Base-by-base conservation (phyloP, 2,329 filamentous ascomycete genomes). In the Biscogniauxia marginata region DNA sequence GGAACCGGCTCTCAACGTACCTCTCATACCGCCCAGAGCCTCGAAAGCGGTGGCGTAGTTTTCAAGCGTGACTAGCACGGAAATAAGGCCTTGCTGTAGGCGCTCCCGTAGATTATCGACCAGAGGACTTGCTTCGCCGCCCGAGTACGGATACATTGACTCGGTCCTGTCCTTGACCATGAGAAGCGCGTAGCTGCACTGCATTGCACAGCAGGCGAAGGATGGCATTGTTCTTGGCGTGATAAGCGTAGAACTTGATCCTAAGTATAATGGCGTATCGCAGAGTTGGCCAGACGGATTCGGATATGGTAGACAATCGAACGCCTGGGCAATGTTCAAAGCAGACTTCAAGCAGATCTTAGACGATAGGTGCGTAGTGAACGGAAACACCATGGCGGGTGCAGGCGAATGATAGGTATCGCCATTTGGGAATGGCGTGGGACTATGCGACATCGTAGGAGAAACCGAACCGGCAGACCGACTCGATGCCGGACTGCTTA, bases 341-440 rank as follows among this genome's bases (percentile, higher is more conserved):
- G 79, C 77, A 7, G 78, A 75, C 48, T 75, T 77, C 25, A 81
- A 69, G 62, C 79, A 81, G 56, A 81, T 73, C 61, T 78, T 78
- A 20, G 78, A 74, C 13, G 79, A 81, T 45, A 75, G 71, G 54
- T 79, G 76, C 45, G 71, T 75, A 58, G 67, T 76, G 60, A 79
- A 81, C 13, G 78, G 78, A 46, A 77, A 72, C 8, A 66, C 57
- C 24, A 59, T 49, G 16, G 59, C 57, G 56, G 59, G 58, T n/a
- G n/a, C n/a, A 19, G 54, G 56, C 20, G 55, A 25, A 5, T 53
- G 52, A 39, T 59, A 59, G 22, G 46, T 46, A 22, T 53, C n/a
- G 16, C 50, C 45, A 45, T 58, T 59, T 8, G 13, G 19, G 3
- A 51, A 23, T 5, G 68, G 65, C 19, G 65, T 66, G 16, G 69